Conservation (phyloP, 225 moss, liverwort and hornwort genomes). For the Pseudisothecium myosuroides region DNA sequence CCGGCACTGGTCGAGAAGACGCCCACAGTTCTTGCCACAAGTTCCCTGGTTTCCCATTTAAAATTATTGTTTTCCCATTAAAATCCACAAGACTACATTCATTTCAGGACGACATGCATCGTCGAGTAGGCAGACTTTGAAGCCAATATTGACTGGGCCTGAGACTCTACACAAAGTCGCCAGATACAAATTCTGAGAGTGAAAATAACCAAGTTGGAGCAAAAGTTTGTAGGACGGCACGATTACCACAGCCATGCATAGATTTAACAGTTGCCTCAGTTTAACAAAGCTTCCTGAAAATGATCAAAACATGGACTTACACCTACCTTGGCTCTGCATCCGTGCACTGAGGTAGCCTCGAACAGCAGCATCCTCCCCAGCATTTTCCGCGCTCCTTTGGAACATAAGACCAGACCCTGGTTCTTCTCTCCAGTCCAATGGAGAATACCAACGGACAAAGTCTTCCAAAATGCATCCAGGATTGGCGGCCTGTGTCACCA, state of each 20-base stretch:
- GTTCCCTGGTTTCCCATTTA: constrained; percentile 43
- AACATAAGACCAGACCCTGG: constrained; percentile 57
- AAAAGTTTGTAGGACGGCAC: background rate
- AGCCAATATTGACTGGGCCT: background rate
- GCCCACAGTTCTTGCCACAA: constrained; percentile 96
- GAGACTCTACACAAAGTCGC: background rate
- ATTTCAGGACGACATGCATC: background rate
- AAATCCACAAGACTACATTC: background rate
- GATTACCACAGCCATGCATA: background rate
- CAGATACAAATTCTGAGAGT: background rate
- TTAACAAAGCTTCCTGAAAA: background rate
- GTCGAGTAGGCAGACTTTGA: background rate
- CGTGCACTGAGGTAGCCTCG: constrained; percentile 85
- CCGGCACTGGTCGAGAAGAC: constrained; percentile 81
- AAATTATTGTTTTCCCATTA: background rate
- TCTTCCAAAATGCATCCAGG: constrained; percentile 96
- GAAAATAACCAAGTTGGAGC: background rate
- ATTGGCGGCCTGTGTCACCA: constrained; percentile 65
- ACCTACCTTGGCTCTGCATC: constrained; percentile 79
- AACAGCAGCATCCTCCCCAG: constrained; percentile 34
- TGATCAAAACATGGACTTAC: background rate
- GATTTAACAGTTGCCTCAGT: background rate
- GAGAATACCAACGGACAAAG: constrained; percentile 99
- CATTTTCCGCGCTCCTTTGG: constrained; percentile 22
- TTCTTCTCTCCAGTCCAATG: constrained; percentile 88